Conservation (phyloP, 495 filamentous ascomycete genomes). For the Aspergillus cavernicola region DNA sequence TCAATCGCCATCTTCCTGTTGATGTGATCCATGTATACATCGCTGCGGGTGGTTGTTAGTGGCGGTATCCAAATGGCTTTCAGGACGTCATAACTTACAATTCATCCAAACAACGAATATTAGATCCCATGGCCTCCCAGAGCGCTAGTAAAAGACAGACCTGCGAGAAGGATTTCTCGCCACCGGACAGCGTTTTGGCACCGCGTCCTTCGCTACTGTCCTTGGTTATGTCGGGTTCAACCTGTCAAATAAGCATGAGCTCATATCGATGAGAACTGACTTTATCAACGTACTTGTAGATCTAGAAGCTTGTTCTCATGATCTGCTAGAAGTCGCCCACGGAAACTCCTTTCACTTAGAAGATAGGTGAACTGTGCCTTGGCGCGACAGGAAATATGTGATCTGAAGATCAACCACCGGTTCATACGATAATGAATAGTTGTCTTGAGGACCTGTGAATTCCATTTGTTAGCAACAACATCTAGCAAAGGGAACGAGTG, state of each 20-base stretch:
- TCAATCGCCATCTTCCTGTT: constrained; percentile 91
- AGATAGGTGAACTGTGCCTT: constrained; percentile 83
- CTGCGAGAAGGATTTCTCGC: constrained; percentile 96
- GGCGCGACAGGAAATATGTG: constrained; percentile 76
- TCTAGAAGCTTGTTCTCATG: constrained; percentile 70
- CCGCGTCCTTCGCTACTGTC: constrained; percentile 65
- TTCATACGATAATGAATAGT: constrained; percentile 66
- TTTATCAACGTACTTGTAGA: constrained; percentile 54
- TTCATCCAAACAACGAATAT: constrained; percentile 92
- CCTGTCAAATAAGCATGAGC: constrained; percentile 31
- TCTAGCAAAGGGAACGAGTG: not conserved
- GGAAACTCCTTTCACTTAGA: constrained; percentile 82
- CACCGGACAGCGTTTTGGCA: constrained; percentile 89
- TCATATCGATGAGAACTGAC: not conserved
- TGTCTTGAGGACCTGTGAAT: constrained; percentile 51
- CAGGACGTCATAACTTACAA: constrained; percentile 53
- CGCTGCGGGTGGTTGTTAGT: constrained; percentile 45
- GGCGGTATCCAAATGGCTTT: not conserved
- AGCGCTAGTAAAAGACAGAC: constrained; percentile 88
- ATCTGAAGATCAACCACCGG: constrained; percentile 77
- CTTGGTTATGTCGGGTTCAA: constrained; percentile 74
- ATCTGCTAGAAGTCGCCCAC: constrained; percentile 73
- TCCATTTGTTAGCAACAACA: constrained; percentile 3
- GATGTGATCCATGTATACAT: constrained; percentile 98
- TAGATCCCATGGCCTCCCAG: constrained; percentile 98